phyloP scores from a whole-genome alignment of 371 early-diverging fungal genomes.

The Dinochytrium kinnereticum region DNA sequence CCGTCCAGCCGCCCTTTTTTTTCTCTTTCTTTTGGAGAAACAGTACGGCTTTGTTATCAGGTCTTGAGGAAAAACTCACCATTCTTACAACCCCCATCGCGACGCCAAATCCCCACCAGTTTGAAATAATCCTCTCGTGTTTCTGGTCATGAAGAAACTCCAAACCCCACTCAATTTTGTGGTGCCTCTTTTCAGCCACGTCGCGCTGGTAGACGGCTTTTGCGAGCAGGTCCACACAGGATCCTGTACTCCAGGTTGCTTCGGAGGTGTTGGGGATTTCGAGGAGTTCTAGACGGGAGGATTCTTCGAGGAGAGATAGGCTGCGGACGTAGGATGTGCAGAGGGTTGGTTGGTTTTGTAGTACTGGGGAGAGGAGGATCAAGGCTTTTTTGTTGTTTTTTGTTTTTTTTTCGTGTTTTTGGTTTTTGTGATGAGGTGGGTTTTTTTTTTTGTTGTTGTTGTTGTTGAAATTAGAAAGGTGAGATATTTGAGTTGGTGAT shows the following conservation, averaged over 20 bases:
- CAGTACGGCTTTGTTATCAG: no score
- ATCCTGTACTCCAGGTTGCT: background rate
- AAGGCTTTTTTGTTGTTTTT: constrained; percentile 23
- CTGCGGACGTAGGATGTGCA: constrained; percentile 38
- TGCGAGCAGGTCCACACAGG: constrained; percentile 2
- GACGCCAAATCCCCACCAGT: constrained; percentile 36
- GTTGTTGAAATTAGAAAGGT: background rate
- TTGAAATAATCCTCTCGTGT: constrained; percentile 8
- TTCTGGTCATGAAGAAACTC: constrained; percentile 8
- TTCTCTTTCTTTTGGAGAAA: no score
- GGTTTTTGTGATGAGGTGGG: background rate
- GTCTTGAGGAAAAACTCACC: constrained; percentile 31
- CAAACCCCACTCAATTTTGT: constrained; percentile 22
- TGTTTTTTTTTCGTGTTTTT: no score
- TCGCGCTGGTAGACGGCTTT: background rate
- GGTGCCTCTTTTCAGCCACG: background rate
- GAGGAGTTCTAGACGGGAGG: constrained; percentile 12
- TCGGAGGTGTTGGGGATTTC: constrained; percentile 7
- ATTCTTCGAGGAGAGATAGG: constrained; percentile 21
- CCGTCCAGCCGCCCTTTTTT: no score
- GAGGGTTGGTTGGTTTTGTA: constrained; percentile 31
- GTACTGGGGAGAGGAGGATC: constrained; percentile 29
- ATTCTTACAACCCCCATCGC: constrained; percentile 31
- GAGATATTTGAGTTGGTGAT: background rate
- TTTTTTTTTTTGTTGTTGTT: background rate